Base-by-base conservation (phyloP, 129 eudicot genomes). In the Solidago caesia region DNA sequence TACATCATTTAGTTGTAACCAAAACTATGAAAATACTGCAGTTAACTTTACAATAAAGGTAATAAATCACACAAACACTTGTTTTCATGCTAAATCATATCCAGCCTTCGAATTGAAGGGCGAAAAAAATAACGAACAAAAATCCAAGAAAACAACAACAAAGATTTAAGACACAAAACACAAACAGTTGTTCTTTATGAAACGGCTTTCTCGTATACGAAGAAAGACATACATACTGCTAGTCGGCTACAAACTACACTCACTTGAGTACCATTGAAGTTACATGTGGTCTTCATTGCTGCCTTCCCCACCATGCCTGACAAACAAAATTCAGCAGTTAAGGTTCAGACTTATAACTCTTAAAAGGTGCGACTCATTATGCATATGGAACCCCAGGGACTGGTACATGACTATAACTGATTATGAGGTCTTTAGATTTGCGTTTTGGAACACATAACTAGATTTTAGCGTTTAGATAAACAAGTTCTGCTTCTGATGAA, bases 251-350 rank as follows among this genome's bases (percentile, higher is more conserved):
- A 64, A 71, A 63, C 82, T 78, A 71, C 82, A 70, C 51, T 6
- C 26, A 16, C 66, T 78, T 53, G 44, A 27, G 47, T 71, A 63
- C 46, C 39, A 39, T 14, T 71, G 49, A 67, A 67, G 74, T 77
- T 77, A 77, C 81, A 77, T 76, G 21, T 76, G 80, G 44, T 78
- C 78, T 45, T 66, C 71, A 29, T 42, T 79, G 53, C 49, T 55
- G 52, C 13, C 74, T 6, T 73, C 83, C 68, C 74, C 83, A 66
- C 78, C 83, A 53, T 72, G 82, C 72, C 82, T 79, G 77, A 14
- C 12, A 46, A 59, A 59, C 53, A 77, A 49, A 59, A 33, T 56
- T 67, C n/a, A 76, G 16, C 67, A 57, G 15, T 44, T 21, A 44
- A 68, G 68, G 58, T 44, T 65, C 33, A 7, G 42, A 53, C 61